phyloP scores from a whole-genome alignment of 495 filamentous ascomycete species.

The Aspergillus conjunctus region DNA sequence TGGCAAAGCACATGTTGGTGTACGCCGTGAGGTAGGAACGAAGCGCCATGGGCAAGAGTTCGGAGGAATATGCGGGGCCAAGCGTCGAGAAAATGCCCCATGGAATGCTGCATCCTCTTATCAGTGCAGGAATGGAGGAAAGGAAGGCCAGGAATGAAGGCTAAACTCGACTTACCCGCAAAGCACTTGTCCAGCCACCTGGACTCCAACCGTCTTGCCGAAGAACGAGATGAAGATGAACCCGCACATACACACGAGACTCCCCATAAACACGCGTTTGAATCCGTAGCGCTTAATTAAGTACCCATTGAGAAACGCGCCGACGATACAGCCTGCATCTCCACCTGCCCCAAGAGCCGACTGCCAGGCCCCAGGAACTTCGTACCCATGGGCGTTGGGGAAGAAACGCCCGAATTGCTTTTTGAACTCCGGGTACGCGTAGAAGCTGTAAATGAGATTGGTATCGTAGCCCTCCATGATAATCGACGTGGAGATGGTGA shows the following conservation, averaged over 20 bases:
- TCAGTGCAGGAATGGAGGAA: neutral
- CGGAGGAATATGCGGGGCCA: conserved; percentile 55
- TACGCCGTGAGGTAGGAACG: conserved; percentile 49
- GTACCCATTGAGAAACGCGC: conserved; percentile 47
- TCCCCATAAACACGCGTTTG: conserved; percentile 60
- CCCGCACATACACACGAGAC: conserved; percentile 51
- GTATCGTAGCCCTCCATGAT: conserved; percentile 56
- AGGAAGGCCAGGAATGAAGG: neutral
- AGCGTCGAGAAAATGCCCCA: conserved; percentile 54
- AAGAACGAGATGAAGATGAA: conserved; percentile 70
- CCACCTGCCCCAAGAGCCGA: conserved; percentile 62
- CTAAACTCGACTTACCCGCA: conserved; percentile 51
- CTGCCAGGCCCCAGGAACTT: conserved; percentile 67
- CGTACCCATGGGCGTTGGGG: conserved; percentile 38
- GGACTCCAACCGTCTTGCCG: conserved; percentile 56
- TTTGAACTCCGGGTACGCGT: conserved; percentile 52
- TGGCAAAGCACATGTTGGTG: conserved; percentile 50
- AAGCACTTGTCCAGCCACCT: conserved; percentile 64
- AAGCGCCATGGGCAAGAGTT: conserved; percentile 49
- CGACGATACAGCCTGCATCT: conserved; percentile 32
- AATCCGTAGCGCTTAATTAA: conserved; percentile 48
- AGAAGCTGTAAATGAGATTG: conserved; percentile 41
- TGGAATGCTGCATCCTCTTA: conserved; percentile 22
- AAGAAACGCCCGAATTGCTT: conserved; percentile 58
- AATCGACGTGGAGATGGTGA: conserved; percentile 46